Base-by-base conservation (phyloP, 208 protist species). In the Leishmania mexicana region DNA sequence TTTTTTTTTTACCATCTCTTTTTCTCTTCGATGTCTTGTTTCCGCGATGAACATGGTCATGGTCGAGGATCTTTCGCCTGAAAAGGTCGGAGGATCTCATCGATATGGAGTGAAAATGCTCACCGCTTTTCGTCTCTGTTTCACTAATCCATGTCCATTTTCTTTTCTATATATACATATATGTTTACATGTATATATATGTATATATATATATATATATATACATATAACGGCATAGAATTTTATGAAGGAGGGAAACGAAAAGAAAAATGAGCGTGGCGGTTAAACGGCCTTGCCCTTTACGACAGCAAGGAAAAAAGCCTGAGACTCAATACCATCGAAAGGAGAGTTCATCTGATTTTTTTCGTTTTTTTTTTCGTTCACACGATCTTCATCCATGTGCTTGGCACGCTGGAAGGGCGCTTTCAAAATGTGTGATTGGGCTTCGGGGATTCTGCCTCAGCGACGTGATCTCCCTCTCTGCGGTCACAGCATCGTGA, bases 161-260 rank as follows among this genome's bases (percentile, higher is more conserved):
- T 21, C 15, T 54, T 54, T 54, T 0, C 51, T 7, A 58, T 58
- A 58, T 58, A 24, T 58, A 58, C 24, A 58, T 58, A 24, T 57
- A 53, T 53, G 13, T 10, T 24, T 57, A 24, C 21, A 57, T 21
- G 0, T 45, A 10, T 42, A 65, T 65, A 65, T 65, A 38, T 35
- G 35, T 65, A 65, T 65, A 65, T 65, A 65, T 65, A 38, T 65
- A 24, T 65, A 31, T 65, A 65, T 31, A 65, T 68, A 15, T n/a
- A 19, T 45, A 21, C n/a, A 67, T 31, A 68, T 11, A 68, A 21
- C 42, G 62, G 4, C 51, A 54, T 54, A 54, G 51, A 54, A 6
- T 54, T 54, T 1, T 31, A 15, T 17, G 58, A 31, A 35, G 19
- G 35, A 7, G 35, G 35, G 38, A 71, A 71, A 11, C 10, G 31